Evolutionary conservation across 441 rosid species (phyloP).

Genomic region (Syzygium malaccense): DNA sequence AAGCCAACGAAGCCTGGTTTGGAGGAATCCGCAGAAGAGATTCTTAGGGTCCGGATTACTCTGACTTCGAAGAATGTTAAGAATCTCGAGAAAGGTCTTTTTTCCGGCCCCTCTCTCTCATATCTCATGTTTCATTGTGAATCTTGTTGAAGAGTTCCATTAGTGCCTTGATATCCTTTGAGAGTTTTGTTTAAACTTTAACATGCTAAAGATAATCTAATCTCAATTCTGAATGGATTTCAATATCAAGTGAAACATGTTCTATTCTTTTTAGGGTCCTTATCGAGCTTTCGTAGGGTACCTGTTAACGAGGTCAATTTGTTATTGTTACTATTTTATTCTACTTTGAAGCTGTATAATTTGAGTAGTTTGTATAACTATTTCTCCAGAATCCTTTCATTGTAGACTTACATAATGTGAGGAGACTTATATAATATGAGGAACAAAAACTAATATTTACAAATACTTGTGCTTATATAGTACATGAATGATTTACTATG

Average conservation of each 20-base stretch:
- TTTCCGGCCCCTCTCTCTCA: not conserved
- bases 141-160: not conserved
- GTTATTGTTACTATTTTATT: not conserved
- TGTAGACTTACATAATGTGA: not conserved
- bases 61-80: not conserved
- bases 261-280: not conserved
- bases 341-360: not conserved
- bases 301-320: not conserved
- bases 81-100: not conserved
- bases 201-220: not conserved
- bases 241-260: not conserved
- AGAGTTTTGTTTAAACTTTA: not conserved
- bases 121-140: not conserved
- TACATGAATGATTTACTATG: not conserved
- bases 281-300: not conserved
- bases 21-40: conserved; percentile 29
- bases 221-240: not conserved
- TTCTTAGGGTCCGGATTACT: not conserved
- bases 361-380: not conserved
- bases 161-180: not conserved
- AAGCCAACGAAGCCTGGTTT: conserved; percentile 41
- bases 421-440: not conserved
- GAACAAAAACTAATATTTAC: not conserved
- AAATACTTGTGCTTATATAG: not conserved
- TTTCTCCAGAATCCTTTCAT: not conserved